Base-by-base conservation (phyloP, 192 early-diverging fungal species). In the Gaertneriomyces semiglobifer region DNA sequence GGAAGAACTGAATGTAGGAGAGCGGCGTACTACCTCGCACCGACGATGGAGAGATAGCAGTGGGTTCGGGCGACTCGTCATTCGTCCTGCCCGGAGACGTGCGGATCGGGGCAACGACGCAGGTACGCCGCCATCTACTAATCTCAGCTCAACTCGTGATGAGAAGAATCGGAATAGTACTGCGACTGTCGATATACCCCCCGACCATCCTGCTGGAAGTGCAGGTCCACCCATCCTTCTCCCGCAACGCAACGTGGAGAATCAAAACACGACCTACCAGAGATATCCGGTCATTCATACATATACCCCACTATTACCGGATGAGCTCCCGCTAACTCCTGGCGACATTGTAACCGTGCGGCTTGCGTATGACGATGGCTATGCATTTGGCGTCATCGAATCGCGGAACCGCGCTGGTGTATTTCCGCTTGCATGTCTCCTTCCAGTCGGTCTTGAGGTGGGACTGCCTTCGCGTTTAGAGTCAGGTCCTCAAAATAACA, bases 361-460 rank as follows among this genome's bases (percentile, higher is more conserved):
- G 4, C 44, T 71, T 6, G 69, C 69, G 7, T 71, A 72, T 50
- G 71, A 66, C 53, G 69, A 71, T 54, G 69, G 69, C 11, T 71
- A 71, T 48, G 69, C 69, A 6, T 71, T 64, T 65, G 69, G 69
- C 4, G 38, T 53, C 4, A 63, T 58, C 39, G 69, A 71, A 40
- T n/a, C 11, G 47, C 46, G 41, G 16, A 18, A 20, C 20, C 45
- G 38, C 7, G 69, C 60, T 19, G 69, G 69, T 5, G 69, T 71
- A 14, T 71, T 71, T 44, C 69, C 69, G 14, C 62, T 71, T 7
- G 69, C 69, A 41, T 71, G 69, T 58, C 61, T 71, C 16, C 60
- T 71, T 2, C 69, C 69, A 20, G 69, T 71, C 4, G 69, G 69
- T 7, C 54, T 71, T 47, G 69, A 71, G 44, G 53, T 71, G 9